Base-by-base conservation (phyloP, 768 basidiomycete species). In the Fomitopsis pulvina region DNA sequence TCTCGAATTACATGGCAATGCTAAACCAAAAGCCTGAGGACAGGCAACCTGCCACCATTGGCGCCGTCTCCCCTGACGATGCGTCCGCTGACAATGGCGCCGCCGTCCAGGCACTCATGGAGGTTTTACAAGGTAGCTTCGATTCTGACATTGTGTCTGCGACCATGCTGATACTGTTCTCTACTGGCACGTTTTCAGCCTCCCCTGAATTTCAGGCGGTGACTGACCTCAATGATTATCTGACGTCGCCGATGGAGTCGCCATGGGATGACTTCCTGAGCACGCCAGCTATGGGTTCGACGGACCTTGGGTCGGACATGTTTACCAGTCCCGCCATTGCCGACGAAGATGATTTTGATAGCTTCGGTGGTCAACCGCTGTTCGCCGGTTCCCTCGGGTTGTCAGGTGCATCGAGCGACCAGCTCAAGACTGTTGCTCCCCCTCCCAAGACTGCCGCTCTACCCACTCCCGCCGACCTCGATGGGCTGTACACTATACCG, bases 1-100 rank as follows among this genome's bases (percentile, higher is more conserved):
- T 74, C 57, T 71, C 76, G 30, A 80, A 80, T 56, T 88, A 88
- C 65, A 65, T 87, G 62, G 78, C 68, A 53, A 89, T 89, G 87
- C 63, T 88, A 57, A 69, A 74, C 58, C 57, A 60, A 56, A 54
- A 65, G 30, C 53, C 64, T 24, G 66, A 75, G 60, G 64, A 63
- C 53, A 48, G 59, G 32, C 61, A 58, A 40, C 59, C 63, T 1
- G 53, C 59, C 44, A 53, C 60, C 24, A 52, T 61, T n/a, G 52
- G 60, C 38, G 64, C 57, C 26, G 38, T 41, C 2, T 52, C 59
- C 29, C 52, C 63, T 52, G 61, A 53, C 22, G 44, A 49, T 26
- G 32, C 32, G 18, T 30, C 28, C 20, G 24, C 66, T 2, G 52
- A 51, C 28, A 53, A 61, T 50, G 50, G 49, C 18, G 68, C 66